Base-by-base conservation (phyloP, 2,329 filamentous ascomycete species). In the Epichloe gansuensis region DNA sequence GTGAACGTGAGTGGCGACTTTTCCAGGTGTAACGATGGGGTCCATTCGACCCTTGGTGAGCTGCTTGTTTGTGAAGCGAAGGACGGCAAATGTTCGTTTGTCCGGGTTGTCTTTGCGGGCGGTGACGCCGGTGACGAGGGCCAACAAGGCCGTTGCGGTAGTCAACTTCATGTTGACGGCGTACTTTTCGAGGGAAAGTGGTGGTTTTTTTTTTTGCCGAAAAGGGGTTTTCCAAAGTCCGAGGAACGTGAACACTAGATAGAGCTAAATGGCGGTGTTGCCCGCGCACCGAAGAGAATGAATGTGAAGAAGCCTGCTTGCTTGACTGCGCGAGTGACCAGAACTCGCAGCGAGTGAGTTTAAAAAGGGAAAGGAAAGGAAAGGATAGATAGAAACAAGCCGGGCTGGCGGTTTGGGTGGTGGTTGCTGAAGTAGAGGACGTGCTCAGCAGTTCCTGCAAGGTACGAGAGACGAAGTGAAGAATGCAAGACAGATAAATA, bases 11-110 rank as follows among this genome's bases (percentile, higher is more conserved):
- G 66, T 62, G 3, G 81, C 75, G 13, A 76, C 62, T 11, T 58
- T 54, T 21, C 84, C 84, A 13, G 84, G 83, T 53, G 63, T 74
- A 55, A 89, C 71, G 56, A 89, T 82, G 51, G 86, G 85, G 59
- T 90, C 86, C 43, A 78, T 66, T 43, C 77, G 78, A 61, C 79
- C 79, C 47, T 77, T 77, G 58, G 82, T 73, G 60, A 83, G 77
- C 42, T 77, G 74, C 58, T 80, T 73, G 61, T 82, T 82, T 63
- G 80, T 79, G 73, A 88, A 87, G 61, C 77, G 81, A 63, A 87
- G 77, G 63, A 87, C 85, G 51, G 83, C 82, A 59, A 85, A 80
- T 43, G 80, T 80, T 52, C 76, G 71, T 48, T 52, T 34, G 23
- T 67, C 62, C 59, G 75, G 71, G 46, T 52, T 47, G 41, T 68